Conservation (phyloP, 2,329 filamentous ascomycete species). For the Curvularia verruculosa region DNA sequence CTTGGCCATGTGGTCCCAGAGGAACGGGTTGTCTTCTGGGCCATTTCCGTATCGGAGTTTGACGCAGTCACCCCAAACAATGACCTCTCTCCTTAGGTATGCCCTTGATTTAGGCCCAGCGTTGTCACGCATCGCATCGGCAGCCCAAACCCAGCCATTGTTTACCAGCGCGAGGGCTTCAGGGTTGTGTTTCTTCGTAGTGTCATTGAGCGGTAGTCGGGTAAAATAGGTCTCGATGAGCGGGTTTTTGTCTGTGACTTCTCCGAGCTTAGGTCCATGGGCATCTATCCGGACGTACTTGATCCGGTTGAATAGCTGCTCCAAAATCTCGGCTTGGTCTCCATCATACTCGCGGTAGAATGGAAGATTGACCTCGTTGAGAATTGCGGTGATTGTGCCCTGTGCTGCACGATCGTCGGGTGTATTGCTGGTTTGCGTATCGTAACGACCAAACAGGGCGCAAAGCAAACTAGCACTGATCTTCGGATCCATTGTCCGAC, state of each 20-base stretch:
- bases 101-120: constrained; percentile 86
- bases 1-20: constrained; percentile 95
- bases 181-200: constrained; percentile 75
- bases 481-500: constrained; percentile 71
- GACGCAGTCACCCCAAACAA: constrained; percentile 98
- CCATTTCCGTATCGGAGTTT: constrained; percentile 88
- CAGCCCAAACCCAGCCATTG: constrained; percentile 99
- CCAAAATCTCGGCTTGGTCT: constrained; percentile 80
- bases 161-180: constrained; percentile 85
- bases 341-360: constrained; percentile 92
- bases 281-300: constrained; percentile 95
- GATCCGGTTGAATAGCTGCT: constrained; percentile 91
- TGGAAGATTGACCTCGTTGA: constrained; percentile 84
- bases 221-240: constrained; percentile 96
- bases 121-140: constrained; percentile 91
- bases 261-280: constrained; percentile 83
- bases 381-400: constrained; percentile 63
- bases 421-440: constrained; percentile 56
- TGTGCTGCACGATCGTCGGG: constrained; percentile 60
- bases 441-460: constrained; percentile 71
- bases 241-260: constrained; percentile 76
- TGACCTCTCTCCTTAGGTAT: constrained; percentile 95
- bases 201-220: constrained; percentile 77
- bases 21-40: constrained; percentile 84
- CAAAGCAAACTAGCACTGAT: constrained; percentile 72